A percentile compares a stretch with the other conserved stretches of the same genome.
Conservation (phyloP, 345 rosid genomes). For the Linum trigynum region DNA sequence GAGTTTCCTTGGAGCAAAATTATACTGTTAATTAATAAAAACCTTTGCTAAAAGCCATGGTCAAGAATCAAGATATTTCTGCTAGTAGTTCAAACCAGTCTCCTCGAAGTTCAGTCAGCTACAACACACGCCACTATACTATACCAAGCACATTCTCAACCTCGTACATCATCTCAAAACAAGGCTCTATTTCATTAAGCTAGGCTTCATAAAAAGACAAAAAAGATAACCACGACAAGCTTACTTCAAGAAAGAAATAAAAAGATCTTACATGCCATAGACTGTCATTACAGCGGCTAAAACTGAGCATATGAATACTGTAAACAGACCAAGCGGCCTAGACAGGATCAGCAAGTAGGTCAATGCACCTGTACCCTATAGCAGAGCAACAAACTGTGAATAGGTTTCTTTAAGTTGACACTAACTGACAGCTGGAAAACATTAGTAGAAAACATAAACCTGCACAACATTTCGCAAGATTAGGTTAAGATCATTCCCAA, state of each 20-base stretch:
- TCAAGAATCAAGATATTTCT: not conserved
- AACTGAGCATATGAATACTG: slow-evolving; percentile 63
- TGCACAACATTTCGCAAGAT: slow-evolving; percentile 79
- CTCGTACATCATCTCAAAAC: not conserved
- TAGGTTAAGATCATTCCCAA: slow-evolving; percentile 85
- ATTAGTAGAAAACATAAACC: slow-evolving; percentile 33
- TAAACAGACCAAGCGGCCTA: slow-evolving; percentile 73
- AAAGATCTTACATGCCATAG: slow-evolving; percentile 66
- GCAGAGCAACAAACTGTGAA: slow-evolving; percentile 20
- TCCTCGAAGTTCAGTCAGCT: not conserved
- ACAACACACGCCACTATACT: not conserved
- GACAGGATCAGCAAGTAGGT: slow-evolving; percentile 77
- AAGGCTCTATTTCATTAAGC: not conserved
- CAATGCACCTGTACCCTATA: slow-evolving; percentile 79
- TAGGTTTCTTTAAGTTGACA: slow-evolving; percentile 10
- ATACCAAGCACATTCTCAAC: not conserved
- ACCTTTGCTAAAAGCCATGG: not conserved
- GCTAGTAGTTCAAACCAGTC: not conserved
- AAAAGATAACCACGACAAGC: not conserved
- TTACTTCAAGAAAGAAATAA: not conserved
- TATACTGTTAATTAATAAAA: too few species aligned
- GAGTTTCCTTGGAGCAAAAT: too few species aligned
- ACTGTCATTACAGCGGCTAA: slow-evolving; percentile 65
- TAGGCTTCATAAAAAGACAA: not conserved
- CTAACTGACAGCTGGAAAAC: not conserved